phyloP scores from a whole-genome alignment of 371 early-diverging fungal species.

The Rhizomucor pusillus region DNA sequence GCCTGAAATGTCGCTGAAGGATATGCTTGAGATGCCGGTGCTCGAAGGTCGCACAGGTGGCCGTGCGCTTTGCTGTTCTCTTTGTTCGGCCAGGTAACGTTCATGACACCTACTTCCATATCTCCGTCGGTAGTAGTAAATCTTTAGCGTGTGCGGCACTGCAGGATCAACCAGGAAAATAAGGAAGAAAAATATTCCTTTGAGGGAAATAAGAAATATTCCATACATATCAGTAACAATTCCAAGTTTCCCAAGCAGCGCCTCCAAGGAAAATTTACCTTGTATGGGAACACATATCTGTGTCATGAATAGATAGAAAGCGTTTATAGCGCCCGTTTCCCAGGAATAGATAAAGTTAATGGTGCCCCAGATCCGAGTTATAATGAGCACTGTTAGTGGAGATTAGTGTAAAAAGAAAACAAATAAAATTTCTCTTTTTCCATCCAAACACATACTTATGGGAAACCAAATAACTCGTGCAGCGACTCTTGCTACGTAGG shows the following conservation, averaged over 20 bases:
- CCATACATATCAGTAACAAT: neutral
- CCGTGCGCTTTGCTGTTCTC: too few species aligned
- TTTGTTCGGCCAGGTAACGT: too few species aligned
- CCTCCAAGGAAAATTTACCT: conserved; percentile 2
- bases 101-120: too few species aligned
- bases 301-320: conserved; percentile 11
- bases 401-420: neutral
- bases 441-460: conserved; percentile 10
- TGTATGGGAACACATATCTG: conserved; percentile 7
- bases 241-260: neutral
- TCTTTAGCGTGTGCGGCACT: conserved; percentile 4
- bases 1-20: too few species aligned
- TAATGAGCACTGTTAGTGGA: conserved; percentile 8
- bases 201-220: neutral
- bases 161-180: conserved; percentile 11
- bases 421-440: neutral
- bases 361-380: conserved; percentile 13
- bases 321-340: neutral
- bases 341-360: conserved; percentile 4
- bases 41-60: too few species aligned
- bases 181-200: conserved; percentile 10
- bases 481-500: conserved; percentile 8
- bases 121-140: neutral
- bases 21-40: too few species aligned
- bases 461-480: conserved; percentile 14